phyloP scores from a whole-genome alignment of 441 rosid genomes.

The Pelargonium cotyledonis region DNA sequence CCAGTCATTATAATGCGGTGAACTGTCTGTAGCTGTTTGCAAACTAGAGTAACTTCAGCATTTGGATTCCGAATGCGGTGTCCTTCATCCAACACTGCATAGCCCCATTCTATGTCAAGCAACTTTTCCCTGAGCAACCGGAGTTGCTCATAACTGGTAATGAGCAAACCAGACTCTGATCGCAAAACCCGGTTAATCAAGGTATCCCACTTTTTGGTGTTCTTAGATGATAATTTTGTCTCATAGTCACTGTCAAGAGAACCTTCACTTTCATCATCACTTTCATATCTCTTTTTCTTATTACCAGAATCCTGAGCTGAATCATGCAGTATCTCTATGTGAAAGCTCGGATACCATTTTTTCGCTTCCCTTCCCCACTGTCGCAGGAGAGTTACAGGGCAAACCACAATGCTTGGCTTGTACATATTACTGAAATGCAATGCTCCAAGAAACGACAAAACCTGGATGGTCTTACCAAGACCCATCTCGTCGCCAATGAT shows the following conservation, averaged over 20 bases:
- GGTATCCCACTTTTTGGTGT: slow-evolving; percentile 66
- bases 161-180: slow-evolving; percentile 71
- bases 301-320: slow-evolving; percentile 60
- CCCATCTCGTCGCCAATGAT: slow-evolving; percentile 99
- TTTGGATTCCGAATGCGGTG: slow-evolving; percentile 96
- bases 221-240: slow-evolving; percentile 38
- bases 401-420: slow-evolving; percentile 82
- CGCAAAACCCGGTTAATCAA: slow-evolving; percentile 68
- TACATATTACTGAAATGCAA: slow-evolving; percentile 88
- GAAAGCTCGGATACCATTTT: slow-evolving; percentile 74
- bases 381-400: slow-evolving; percentile 86
- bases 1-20: slow-evolving; percentile 95
- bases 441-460: slow-evolving; percentile 84
- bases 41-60: slow-evolving; percentile 75
- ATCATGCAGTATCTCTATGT: slow-evolving; percentile 85
- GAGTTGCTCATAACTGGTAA: slow-evolving; percentile 92
- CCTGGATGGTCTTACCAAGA: slow-evolving; percentile 93
- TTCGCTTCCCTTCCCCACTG: slow-evolving; percentile 96
- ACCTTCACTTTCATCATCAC: slow-evolving; percentile 57
- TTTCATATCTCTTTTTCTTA: slow-evolving; percentile 43
- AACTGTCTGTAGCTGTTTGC: slow-evolving; percentile 95
- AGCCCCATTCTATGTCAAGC: slow-evolving; percentile 91
- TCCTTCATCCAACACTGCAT: slow-evolving; percentile 92
- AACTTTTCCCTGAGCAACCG: slow-evolving; percentile 70
- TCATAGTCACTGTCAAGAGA: slow-evolving; percentile 57